Base-by-base conservation (phyloP, 1,284 basidiomycete genomes). In the Erythrobasidium hasegawianum region DNA sequence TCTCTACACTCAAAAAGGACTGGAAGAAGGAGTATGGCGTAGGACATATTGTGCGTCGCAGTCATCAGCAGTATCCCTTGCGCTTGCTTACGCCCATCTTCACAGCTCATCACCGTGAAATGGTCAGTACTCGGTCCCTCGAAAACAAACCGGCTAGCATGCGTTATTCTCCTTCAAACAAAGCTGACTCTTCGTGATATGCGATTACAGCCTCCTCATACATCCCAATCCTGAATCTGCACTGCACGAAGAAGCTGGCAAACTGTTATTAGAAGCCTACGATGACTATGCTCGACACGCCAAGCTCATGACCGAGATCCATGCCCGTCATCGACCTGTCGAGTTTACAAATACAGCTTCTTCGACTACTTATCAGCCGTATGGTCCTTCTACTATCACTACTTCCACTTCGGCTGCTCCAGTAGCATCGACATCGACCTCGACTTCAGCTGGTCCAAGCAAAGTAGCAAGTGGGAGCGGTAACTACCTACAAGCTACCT, bases 171-270 rank as follows among this genome's bases (percentile, higher is more conserved):
- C n/a, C n/a, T n/a, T n/a, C n/a, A n/a, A n/a, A n/a, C n/a, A n/a
- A n/a, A n/a, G n/a, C 50, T 53, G 50, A 53, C 50, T n/a, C n/a
- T 10, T n/a, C n/a, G n/a, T n/a, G n/a, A 1, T 47, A 41, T 22
- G n/a, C n/a, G 14, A 4, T n/a, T 13, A n/a, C 16, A 68, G 94
- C 75, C 84, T 97, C 38, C 83, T 97, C 69, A 96, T 97, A 72
- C 91, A 91, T 74, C 94, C 94, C 13, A 97, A 97, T 76, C 90
- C 94, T 20, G 94, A 97, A 77, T 92, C 89, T 14, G 93, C 94
- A 0, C 81, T 97, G 61, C 90, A 97, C 76, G 92, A 96, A 76
- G 91, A 95, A 77, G 91, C 93, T 0, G 91, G 91, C 16, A 93
- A 92, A 76, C 81, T 95, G 64, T 78, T 97, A 55, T 81, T 94